Percentiles rank a stretch among this genome's conserved stretches.
Evolutionary conservation across 2,329 filamentous ascomycete genomes (phyloP).

Genomic region (Pseudogymnoascus sp.): DNA sequence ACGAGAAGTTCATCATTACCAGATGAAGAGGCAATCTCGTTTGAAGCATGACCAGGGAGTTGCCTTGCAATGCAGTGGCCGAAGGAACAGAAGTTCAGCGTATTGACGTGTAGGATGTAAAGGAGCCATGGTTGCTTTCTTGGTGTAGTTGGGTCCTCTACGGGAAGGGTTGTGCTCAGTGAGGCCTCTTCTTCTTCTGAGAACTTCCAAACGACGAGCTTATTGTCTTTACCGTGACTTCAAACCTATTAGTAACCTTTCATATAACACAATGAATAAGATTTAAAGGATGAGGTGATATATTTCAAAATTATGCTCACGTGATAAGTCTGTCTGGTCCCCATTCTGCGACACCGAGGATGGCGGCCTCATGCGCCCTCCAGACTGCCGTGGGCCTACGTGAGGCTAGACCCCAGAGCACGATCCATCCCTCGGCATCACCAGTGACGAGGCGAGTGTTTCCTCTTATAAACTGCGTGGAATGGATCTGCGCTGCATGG

Average conservation of each 20-base stretch:
- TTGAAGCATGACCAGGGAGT: not conserved
- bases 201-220: constrained; percentile 77
- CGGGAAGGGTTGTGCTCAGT: constrained; percentile 62
- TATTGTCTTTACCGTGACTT: constrained; percentile 87
- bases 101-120: constrained; percentile 76
- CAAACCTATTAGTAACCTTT: not conserved
- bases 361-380: constrained; percentile 71
- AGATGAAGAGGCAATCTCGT: not conserved
- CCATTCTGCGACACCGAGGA: constrained; percentile 69
- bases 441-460: constrained; percentile 77
- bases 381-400: constrained; percentile 79
- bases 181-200: constrained; percentile 48
- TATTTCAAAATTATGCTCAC: constrained; percentile 43
- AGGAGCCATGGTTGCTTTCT: constrained; percentile 73
- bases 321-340: constrained; percentile 68
- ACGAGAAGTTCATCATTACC: constrained; percentile 47
- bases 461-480: constrained; percentile 59
- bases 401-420: constrained; percentile 75
- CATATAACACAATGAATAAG: not conserved
- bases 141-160: constrained; percentile 47
- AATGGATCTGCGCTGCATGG: constrained; percentile 73
- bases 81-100: constrained; percentile 92
- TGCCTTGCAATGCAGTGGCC: constrained; percentile 32
- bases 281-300: not conserved
- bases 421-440: constrained; percentile 82